A percentile compares a stretch with the other conserved stretches of the same genome.
Conservation (phyloP, 2,329 filamentous ascomycete genomes). For the Cladosporium cucumerinum region DNA sequence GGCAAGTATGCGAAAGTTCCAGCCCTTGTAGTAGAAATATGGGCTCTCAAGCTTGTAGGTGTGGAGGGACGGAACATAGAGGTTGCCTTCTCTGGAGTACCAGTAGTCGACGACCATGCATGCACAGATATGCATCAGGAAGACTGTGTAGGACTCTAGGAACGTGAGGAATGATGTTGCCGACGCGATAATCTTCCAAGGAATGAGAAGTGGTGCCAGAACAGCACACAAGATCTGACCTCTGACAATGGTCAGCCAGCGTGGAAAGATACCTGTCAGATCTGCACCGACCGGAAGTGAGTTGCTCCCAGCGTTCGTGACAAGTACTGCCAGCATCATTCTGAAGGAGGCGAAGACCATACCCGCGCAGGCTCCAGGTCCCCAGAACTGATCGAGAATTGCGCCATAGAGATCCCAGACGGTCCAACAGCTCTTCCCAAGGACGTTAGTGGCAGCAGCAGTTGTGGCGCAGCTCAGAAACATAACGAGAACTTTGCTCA, state of each 20-base stretch:
- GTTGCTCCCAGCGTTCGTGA: constrained; percentile 44
- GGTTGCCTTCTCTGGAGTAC: constrained; percentile 39
- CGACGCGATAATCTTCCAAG: constrained; percentile 44
- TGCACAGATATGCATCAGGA: constrained; percentile 41
- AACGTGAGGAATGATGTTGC: constrained; percentile 44
- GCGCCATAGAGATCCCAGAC: constrained; percentile 34
- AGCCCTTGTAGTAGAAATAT: constrained; percentile 25
- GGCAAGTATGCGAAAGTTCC: constrained; percentile 23
- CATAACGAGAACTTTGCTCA: constrained; percentile 38
- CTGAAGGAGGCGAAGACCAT: not conserved
- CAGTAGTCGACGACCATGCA: constrained; percentile 43
- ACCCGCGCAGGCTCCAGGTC: not conserved
- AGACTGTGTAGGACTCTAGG: constrained; percentile 41
- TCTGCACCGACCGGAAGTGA: constrained; percentile 43
- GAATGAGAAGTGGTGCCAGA: constrained; percentile 37
- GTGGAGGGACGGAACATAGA: constrained; percentile 41
- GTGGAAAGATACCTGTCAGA: constrained; percentile 41
- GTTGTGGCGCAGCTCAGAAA: constrained; percentile 45
- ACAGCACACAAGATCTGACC: constrained; percentile 43
- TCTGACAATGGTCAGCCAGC: constrained; percentile 43
- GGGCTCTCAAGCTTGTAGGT: constrained; percentile 14
- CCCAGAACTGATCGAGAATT: constrained; percentile 33
- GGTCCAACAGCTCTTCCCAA: constrained; percentile 37
- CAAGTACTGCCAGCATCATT: constrained; percentile 27
- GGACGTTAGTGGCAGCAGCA: constrained; percentile 43